Evolutionary conservation across 139 green algal genomes (phyloP), one percentile per base, ranked within the genome.

Genomic region (Haematococcus sp.): DNA sequence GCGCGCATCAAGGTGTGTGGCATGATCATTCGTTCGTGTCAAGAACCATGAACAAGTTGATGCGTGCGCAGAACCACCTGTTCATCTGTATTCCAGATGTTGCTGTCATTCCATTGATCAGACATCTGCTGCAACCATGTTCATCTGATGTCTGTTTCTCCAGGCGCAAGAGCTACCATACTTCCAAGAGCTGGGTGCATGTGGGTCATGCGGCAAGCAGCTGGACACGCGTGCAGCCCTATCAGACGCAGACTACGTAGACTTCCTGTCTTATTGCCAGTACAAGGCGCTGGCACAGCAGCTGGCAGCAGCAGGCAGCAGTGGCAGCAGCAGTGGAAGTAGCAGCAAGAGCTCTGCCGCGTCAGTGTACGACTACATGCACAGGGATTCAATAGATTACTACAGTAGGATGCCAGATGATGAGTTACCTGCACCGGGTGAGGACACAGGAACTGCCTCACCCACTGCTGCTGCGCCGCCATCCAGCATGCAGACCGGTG

Each of bases 241-340:
- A n/a, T 34, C 23, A 22, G 58, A 65, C 23, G 58, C 58, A 22
- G 58, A 22, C 25, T 65, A 30, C n/a, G 28, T 65, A 16, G 30
- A 65, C 58, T 65, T 65, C n/a, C n/a, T 65, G 23, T 61, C n/a
- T 61, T 65, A 33, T n/a, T 35, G 28, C n/a, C 58, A 65, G 58
- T 65, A 65, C n/a, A 65, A 65, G 25, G 30, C 58, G n/a, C 25
- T 65, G 23, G 40, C 40, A 7, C 40, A 65, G 30, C 30, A 30
- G n/a, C 30, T 28, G 25, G 25, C 58, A 22, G n/a, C 58, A 65
- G 58, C 58, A 16, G 11, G 28, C 58, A 35, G n/a, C 22, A 34
- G 23, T 34, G 9, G 23, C 58, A 11, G 58, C 58, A 40, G 25
- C 22, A 40, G 25, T 34, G 25, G 58, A 9, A 22, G 23, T 3